Base-by-base conservation (phyloP, 2,329 filamentous ascomycete genomes). In the Neofusicoccum kwambonambiense region DNA sequence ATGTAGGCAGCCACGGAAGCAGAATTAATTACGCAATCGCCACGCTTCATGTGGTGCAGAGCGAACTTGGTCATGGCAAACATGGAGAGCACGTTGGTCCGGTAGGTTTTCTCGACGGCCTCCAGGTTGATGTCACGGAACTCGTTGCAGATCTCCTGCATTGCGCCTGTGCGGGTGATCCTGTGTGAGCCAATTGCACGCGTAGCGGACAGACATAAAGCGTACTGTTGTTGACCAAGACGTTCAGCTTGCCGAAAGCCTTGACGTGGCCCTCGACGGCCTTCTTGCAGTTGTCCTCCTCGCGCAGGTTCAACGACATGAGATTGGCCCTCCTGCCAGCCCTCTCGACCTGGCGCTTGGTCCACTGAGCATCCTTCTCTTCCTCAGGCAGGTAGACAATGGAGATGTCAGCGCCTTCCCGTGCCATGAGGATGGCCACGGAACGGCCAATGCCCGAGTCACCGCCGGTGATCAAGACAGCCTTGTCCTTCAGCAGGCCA, bases 371-470 rank as follows among this genome's bases (percentile, higher is more conserved):
- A 64, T 87, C 86, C 19, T 78, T 71, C 67, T 87, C 76, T 74
- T 88, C 86, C 34, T 84, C 81, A 2, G 82, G 82, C 1, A 86
- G 78, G 68, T 86, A 84, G 15, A 82, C 80, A 65, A 87, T 86
- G 27, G 79, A 83, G 51, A 86, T 76, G 67, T 87, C 81, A 13
- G 85, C 83, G 1, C 86, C 85, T 70, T 88, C 85, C 8, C 83
- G 79, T 0, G 86, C 85, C 74, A 86, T 85, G 2, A 87, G 74
- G 0, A 86, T 78, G 0, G 84, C 84, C 1, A 85, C 79, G 0
- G 83, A 77, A 9, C 84, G 70, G 22, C 73, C 72, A 27, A 75
- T 73, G 1, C 72, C 72, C 4, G 67, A 67, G 15, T 73, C 72
- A 11, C 69, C 70, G 0, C 73, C 72, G 17, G 72, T 74, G 15